Conservation (phyloP, 768 basidiomycete genomes). For the Phlebiopsis flavidoalba region DNA sequence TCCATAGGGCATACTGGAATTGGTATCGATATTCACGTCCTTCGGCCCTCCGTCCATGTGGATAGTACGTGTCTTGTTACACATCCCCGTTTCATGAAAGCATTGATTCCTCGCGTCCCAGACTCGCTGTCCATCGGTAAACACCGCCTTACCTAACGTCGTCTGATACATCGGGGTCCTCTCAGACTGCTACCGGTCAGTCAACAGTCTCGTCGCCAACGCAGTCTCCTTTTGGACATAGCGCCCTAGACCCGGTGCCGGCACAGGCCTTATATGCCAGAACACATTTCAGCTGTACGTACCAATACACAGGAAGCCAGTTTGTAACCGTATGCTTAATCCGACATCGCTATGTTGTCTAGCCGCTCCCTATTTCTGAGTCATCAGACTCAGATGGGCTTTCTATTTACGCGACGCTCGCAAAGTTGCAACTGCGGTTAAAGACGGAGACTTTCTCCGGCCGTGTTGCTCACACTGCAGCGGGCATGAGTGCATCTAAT, state of each 20-base stretch:
- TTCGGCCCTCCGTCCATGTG: background rate
- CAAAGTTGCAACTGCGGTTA: constrained; percentile 20
- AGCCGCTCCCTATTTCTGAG: constrained; percentile 20
- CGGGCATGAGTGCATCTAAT: constrained; percentile 18
- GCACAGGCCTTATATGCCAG: background rate
- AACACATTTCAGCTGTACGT: constrained; percentile 15
- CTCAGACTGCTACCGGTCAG: background rate
- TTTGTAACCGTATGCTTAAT: background rate
- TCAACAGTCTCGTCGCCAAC: background rate
- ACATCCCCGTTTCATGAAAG: background rate
- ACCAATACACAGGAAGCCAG: background rate
- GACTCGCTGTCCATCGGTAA: background rate
- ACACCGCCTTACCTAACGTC: background rate
- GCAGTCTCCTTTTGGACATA: background rate
- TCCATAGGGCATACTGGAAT: background rate
- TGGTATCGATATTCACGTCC: background rate
- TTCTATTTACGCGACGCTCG: constrained; percentile 13
- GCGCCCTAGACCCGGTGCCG: background rate
- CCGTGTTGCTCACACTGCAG: constrained; percentile 18
- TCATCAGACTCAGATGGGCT: constrained; percentile 18
- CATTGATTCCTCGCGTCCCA: background rate
- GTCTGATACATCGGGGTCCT: background rate
- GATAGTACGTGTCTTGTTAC: background rate
- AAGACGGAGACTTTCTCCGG: constrained; percentile 20
- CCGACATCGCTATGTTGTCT: background rate